Evolutionary conservation across 1,139 yeast species (phyloP), one percentile per base, ranked within the genome.

Genomic region (Kluyveromyces sp.): DNA sequence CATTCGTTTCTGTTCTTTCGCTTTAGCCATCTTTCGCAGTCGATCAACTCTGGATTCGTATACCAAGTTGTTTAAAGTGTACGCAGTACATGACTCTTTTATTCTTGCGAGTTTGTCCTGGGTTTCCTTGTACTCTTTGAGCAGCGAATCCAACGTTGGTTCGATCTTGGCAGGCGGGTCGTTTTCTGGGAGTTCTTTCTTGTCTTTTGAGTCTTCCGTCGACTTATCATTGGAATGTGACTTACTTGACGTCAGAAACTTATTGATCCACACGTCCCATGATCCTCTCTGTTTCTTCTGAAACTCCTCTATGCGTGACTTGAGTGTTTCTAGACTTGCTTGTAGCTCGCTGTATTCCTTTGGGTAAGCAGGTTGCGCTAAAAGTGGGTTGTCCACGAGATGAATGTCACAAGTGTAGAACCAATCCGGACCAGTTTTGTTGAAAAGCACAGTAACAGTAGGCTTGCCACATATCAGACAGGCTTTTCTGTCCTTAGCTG

Each of bases 401-500:
- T 84, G 94, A n/a, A 69, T 53, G 20, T 71, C 74, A 58, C 94
- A 85, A 1, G 77, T 69, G 57, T 82, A 83, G 58, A 85, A 80
- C 69, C 79, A 83, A 58, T 83, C 92, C 3, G 69, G 65, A 53
- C 71, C 55, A 2, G 50, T 43, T 15, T 42, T 42, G 39, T 52
- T 54, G 46, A 81, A 71, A 31, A 84, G 64, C 2, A 84, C 94
- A 0, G 75, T 69, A 1, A 70, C 52, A 0, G 86, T 67, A 1
- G 92, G 86, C 51, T 79, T 80, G 57, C 70, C 80, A 63, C 94
- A 85, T 28, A 84, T 68, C 37, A 67, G 56, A 55, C 95, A 84
- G 0, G 89, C 70, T 54, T 74, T 75, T 42, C 75, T 56, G 46
- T 73, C 76, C n/a, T 69, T 51, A 2, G 69, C 69, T 0, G 86